Base-by-base conservation (phyloP, 352 stramenopile genomes). In the Phytophthora constricta region DNA sequence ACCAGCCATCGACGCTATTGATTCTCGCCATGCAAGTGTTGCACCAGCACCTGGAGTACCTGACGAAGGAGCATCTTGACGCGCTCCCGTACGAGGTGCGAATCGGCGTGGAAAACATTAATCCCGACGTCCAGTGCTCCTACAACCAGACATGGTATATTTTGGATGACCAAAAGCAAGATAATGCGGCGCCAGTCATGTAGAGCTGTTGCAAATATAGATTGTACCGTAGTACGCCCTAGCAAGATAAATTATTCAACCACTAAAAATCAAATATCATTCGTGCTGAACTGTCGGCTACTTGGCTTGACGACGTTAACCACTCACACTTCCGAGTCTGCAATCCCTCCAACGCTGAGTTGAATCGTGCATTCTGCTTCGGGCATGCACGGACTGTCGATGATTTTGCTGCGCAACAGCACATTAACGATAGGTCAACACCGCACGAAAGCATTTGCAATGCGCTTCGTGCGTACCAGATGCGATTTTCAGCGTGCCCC, bases 401-500 rank as follows among this genome's bases (percentile, higher is more conserved):
- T 91, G 27, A 92, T 79, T 68, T 92, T 92, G 79, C 84, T 93
- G 63, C 13, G 63, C 27, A 56, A 56, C 17, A 66, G 5, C 11
- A 55, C n/a, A 19, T 67, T 67, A 47, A 20, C 19, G 13, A 0
- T 27, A 22, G 13, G 34, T 26, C 20, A 2, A 41, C 41, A 8
- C 19, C 19, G 13, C 22, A 39, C 16, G 37, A 46, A 28, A 58
- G 17, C 11, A 54, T 5, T 3, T n/a, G 51, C 14, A 52, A 59
- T 39, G 22, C 25, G 11, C 43, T 49, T 48, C 28, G 27, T 65
- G 1, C 20, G 20, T 77, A 95, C 78, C 85, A 95, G 45, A 97
- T 92, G 11, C 92, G 87, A 51, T 97, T 90, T 51, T 98, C 91
- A 25, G 87, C 93, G 20, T 91, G 91, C 7, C 92, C 95, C 68